Base-by-base conservation (phyloP, 352 stramenopile genomes). In the Vaucheria bursata region DNA sequence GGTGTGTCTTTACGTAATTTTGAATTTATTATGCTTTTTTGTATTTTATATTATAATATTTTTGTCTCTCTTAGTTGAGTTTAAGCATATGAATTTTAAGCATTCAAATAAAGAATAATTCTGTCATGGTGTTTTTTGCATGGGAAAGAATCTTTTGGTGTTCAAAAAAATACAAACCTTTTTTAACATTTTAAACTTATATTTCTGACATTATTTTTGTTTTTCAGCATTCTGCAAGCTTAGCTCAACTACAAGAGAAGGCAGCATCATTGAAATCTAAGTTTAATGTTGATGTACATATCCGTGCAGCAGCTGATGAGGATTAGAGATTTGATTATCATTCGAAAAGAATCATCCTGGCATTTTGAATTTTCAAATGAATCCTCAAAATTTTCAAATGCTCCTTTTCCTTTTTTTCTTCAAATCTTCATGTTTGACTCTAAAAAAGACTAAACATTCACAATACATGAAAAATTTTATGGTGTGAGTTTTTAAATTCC, bases 171-270 rank as follows among this genome's bases (percentile, higher is more conserved):
- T 5, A 5, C 39, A 12, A 50, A 5, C 39, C 39, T 50, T 50
- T 5, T 50, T 5, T 12, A 12, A 5, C 12, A 50, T 50, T 5
- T 50, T 12, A 50, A 12, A 12, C 39, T 12, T 50, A 12, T 50
- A 50, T 12, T 38, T 34, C 59, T 38, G 59, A 6, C 33, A 29
- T 38, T 69, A 18, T 29, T 69, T 6, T 69, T 29, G 29, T 34
- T 40, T 37, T 35, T 2, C 31, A 72, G 65, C 12, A 25, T 2
- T 7, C 12, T 2, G 65, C 65, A 7, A 4, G 29, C 18, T 35
- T 72, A 35, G 31, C 12, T 2, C 4, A 34, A 35, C 65, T 72
- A 35, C 65, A 72, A 35, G 65, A 72, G 65, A 72, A 72, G 65
- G 65, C 65, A 4, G 31, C 65, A 29, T 2, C 40, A 35, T 35